phyloP scores from a whole-genome alignment of 371 early-diverging fungal genomes.

The Actinomucor elegans region DNA sequence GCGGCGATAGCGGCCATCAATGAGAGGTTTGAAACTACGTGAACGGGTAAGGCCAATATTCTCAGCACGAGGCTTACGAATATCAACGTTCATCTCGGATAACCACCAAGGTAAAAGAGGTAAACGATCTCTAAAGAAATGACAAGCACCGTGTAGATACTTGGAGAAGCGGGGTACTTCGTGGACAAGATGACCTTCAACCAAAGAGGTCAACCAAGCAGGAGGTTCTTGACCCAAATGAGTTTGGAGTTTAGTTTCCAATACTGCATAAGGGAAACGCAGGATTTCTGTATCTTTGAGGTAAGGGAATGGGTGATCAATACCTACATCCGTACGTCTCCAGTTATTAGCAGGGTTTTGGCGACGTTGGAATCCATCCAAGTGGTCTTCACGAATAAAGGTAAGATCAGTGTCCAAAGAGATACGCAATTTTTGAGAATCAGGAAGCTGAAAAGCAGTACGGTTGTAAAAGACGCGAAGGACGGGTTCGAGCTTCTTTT shows the following conservation, averaged over 20 bases:
- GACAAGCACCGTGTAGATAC: conserved; percentile 89
- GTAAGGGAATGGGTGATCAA: conserved; percentile 83
- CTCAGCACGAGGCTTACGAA: conserved; percentile 53
- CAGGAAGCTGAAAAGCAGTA: conserved; percentile 97
- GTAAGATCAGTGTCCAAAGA: conserved; percentile 95
- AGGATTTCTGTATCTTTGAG: conserved; percentile 75
- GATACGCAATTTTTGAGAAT: conserved; percentile 92
- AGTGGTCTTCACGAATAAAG: conserved; percentile 94
- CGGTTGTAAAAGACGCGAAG: conserved; percentile 95
- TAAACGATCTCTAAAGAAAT: conserved; percentile 34
- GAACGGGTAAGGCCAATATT: conserved; percentile 46
- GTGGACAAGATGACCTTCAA: conserved; percentile 87
- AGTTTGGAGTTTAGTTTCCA: conserved; percentile 95
- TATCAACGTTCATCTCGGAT: conserved; percentile 56
- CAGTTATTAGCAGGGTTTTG: conserved; percentile 77
- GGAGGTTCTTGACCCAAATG: conserved; percentile 83
- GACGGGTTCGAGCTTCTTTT: conserved; percentile 81
- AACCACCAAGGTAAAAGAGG: conserved; percentile 50
- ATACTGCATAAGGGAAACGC: conserved; percentile 53
- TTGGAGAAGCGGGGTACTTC: conserved; percentile 97
- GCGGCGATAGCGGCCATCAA: conserved; percentile 46
- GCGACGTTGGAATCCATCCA: conserved; percentile 52
- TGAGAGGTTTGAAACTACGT: conserved; percentile 48
- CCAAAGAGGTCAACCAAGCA: conserved; percentile 86
- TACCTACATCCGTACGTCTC: conserved; percentile 87